Base-by-base conservation (phyloP, 352 stramenopile genomes). In the Blastocystis sp. region DNA sequence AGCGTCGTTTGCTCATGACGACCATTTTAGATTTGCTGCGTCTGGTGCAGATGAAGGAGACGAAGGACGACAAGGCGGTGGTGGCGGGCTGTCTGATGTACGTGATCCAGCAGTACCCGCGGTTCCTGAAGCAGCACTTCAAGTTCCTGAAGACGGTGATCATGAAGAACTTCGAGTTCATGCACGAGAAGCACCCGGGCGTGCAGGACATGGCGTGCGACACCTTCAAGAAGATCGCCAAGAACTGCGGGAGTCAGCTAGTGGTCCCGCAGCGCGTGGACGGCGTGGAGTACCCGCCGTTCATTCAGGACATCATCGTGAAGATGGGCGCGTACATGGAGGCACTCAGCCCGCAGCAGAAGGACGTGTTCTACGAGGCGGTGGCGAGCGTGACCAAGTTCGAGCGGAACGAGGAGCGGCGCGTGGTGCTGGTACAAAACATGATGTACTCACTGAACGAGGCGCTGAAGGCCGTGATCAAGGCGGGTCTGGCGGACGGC, bases 151-250 rank as follows among this genome's bases (percentile, higher is more conserved):
- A 97, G 82, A 99, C 97, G 0, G 97, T 99, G n/a, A 96, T 99
- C 65, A 98, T 98, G 91, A 99, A 99, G 90, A 92, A 99, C 17
- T 99, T 99, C 89, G 96, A 99, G 91, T 99, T 99, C 89, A 99
- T 99, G 97, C 97, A 99, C 91, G 97, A 99, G 89, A 91, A 96
- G 41, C 97, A 99, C 90, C 97, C 97, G 43, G 97, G 97, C 81
- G 97, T 99, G 14, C 96, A 99, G 89, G 97, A 99, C 90, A 99
- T 99, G 97, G 97, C 97, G 2, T 99, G 96, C 91, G 97, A 99
- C 86, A 99, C 97, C 7, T 99, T 99, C 89, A 90, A 99, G 9
- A 99, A 99, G 92, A 98, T 99, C 90, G 93, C 95, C 4, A 94
- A 97, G 62, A 98, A 98, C 90, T 99, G 96, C 90, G 96, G 96